A percentile compares a stretch with the other conserved stretches of the same genome.
Conservation (phyloP, 2,329 filamentous ascomycete genomes). For the Microdochium trichocladiopsis region DNA sequence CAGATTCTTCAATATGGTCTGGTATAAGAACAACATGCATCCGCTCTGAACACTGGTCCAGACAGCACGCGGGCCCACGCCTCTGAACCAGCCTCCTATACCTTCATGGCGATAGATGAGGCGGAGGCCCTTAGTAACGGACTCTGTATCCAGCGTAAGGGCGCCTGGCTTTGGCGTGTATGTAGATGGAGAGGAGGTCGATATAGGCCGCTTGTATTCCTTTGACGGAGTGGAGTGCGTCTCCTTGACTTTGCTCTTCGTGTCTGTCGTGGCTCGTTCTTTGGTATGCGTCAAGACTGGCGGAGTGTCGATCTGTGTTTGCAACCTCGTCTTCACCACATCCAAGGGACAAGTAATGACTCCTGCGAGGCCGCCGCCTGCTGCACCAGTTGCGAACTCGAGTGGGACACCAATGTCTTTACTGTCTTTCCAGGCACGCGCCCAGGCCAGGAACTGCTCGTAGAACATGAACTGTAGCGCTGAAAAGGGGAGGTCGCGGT, state of each 20-base stretch:
- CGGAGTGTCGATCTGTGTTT: conserved; percentile 68
- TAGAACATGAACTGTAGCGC: conserved; percentile 97
- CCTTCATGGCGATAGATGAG: conserved; percentile 91
- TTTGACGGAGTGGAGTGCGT: conserved; percentile 19
- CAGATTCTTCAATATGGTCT: conserved; percentile 74
- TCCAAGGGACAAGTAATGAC: conserved; percentile 94
- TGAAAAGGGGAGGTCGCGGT: conserved; percentile 90
- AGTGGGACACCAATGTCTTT: conserved; percentile 78
- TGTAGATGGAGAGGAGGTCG: conserved; percentile 83
- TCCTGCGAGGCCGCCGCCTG: conserved; percentile 85
- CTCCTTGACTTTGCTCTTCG: conserved; percentile 15
- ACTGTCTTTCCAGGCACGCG: conserved; percentile 69
- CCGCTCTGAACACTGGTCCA: conserved; percentile 98
- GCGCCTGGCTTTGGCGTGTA: conserved; percentile 74
- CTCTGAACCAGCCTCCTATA: conserved; percentile 83
- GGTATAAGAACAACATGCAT: conserved; percentile 94
- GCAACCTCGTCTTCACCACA: conserved; percentile 93
- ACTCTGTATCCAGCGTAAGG: conserved; percentile 78
- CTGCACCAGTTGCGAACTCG: conserved; percentile 83
- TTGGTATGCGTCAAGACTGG: conserved; percentile 17
- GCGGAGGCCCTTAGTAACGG: conserved; percentile 73
- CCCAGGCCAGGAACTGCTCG: conserved; percentile 83
- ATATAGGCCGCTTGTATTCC: conserved; percentile 66
- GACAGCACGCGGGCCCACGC: conserved; percentile 84
- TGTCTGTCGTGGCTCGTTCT: conserved; percentile 12